Evolutionary conservation across 2,329 filamentous ascomycete genomes (phyloP), one percentile per base, ranked within the genome.

Genomic region (Sclerotinia spermophila): DNA sequence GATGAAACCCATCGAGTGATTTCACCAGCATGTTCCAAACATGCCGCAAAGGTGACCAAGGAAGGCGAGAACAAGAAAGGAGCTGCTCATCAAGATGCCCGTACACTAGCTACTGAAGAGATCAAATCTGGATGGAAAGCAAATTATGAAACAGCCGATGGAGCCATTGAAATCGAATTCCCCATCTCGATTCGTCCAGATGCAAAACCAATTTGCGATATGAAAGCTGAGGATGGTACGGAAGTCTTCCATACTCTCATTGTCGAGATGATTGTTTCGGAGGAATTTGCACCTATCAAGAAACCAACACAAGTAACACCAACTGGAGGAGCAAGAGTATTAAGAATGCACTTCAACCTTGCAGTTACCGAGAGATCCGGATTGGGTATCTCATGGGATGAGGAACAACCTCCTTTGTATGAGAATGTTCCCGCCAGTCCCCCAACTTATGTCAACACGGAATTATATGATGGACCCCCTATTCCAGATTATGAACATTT

Each of bases 331-430:
- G 96, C 95, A 0, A 89, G 95, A 74, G 95, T 98, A 67, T 84
- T 99, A 72, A 88, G 95, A 74, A 97, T 97, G 87, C 93, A 97
- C 80, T 98, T 97, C 83, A 89, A 87, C 76, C 85, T 96, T 68
- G 84, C 89, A 71, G 86, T 98, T 69, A 97, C 94, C 5, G 95
- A 97, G 81, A 94, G 95, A 93, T 97, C 78, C 30, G 95, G 95
- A 27, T 87, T 97, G 79, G 94, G 95, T 66, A 94, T 99, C 77
- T 93, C 92, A 76, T 99, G 96, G 95, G 95, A 98, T 76, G 95
- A 97, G 81, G 95, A 99, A 83, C 90, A 92, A 78, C 95, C 95
- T 19, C 95, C 95, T 0, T 88, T 96, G 75, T 99, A 99, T 82
- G 91, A 96, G 81, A 93, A 98, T 79, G 94, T 98, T 56, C 94